Evolutionary conservation across 106 monocot genomes (phyloP), one percentile per base, ranked within the genome.

Genomic region (Allium cepa): DNA sequence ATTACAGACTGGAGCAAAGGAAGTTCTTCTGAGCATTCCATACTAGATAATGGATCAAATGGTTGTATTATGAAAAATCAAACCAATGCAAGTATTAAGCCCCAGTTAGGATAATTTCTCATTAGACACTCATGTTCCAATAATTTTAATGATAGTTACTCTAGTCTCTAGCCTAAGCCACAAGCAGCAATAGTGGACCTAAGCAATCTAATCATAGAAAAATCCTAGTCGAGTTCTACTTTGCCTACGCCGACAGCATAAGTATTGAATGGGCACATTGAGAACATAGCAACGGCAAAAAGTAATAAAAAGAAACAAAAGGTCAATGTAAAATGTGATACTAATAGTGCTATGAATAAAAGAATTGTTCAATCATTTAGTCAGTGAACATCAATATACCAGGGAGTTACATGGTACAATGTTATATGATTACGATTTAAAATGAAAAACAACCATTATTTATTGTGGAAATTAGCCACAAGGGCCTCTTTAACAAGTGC

Each of bases 281-380:
- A 62, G 79, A 79, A 22, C 82, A 74, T 56, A 76, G 71, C 66
- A 74, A 9, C 48, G 64, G 46, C 47, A 36, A 65, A 65, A 49
- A n/a, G 10, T 14, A 59, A 59, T 59, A 59, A 17, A 46, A 46
- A 47, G 8, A 64, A 47, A 8, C 1, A 71, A 10, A 85, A 80
- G 47, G 73, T 75, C 47, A 63, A 77, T 47, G 73, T 74, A 7
- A 46, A 68, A 1, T 51, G 66, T 13, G 47, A 67, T 50, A 74
- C n/a, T 2, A 47, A 79, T 0, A 85, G 82, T 55, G 71, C 74
- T 0, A 82, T 62, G 57, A 70, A 68, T 7, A 83, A 79, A 78
- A 92, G 88, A 66, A 86, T 92, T 0, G 78, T 97, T n/a, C 88
- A 97, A 50, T 92, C 91, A 11, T 92, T 97, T 64, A 91, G 96